Conservation (phyloP, 1,139 yeast species). For the Scheffersomyces titani region DNA sequence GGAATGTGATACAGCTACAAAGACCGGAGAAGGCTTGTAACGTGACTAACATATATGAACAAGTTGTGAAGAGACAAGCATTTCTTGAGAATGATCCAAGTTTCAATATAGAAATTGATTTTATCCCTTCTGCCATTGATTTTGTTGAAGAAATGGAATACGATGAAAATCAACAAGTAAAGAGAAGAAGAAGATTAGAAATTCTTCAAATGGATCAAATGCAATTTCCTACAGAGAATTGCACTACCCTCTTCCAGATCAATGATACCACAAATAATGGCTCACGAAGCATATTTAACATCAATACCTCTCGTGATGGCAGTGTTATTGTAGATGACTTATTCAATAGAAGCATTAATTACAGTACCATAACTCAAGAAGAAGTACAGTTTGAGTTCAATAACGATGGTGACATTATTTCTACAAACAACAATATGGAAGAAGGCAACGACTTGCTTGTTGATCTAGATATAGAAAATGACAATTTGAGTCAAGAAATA, state of each 20-base stretch:
- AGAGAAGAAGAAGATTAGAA: constrained; percentile 14
- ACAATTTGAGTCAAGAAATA: constrained; percentile 4
- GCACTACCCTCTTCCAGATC: neutral
- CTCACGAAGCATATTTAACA: neutral
- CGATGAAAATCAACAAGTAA: constrained; percentile 5
- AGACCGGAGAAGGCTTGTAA: neutral
- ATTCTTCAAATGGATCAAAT: constrained; percentile 12
- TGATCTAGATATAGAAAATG: constrained; percentile 10
- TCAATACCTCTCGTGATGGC: neutral
- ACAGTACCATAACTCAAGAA: neutral
- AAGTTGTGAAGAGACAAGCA: constrained; percentile 7
- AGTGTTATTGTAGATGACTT: neutral
- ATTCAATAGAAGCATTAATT: neutral
- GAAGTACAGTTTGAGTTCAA: constrained; percentile 8
- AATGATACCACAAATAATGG: neutral
- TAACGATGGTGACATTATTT: constrained; percentile 6
- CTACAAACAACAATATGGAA: neutral
- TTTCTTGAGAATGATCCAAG: constrained; percentile 40
- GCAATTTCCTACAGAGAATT: constrained; percentile 8
- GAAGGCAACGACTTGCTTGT: neutral
- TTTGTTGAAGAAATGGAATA: constrained; percentile 5
- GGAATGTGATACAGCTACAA: constrained; percentile 11
- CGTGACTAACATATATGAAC: neutral
- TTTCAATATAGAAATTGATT: constrained; percentile 36
- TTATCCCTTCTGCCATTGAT: constrained; percentile 19